Percentiles rank a stretch among this genome's conserved stretches.
These are phyloP conservation scores for Kodamaea laetipori DNA, from an alignment of 805 yeast species.

Conservation along the genomic window DNA sequence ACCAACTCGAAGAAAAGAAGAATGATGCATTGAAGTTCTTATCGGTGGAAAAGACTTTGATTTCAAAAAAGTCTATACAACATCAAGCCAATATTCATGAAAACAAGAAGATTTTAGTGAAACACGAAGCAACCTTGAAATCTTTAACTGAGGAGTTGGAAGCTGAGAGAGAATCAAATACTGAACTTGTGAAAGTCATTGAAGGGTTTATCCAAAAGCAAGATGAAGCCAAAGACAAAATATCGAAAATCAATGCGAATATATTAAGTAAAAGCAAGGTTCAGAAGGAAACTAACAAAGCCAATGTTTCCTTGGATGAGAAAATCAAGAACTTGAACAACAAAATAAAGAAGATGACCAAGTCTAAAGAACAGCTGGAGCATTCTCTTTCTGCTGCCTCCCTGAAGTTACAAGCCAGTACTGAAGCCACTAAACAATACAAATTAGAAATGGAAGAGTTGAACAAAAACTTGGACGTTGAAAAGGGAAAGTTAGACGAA, in stretches of 20 bases:
- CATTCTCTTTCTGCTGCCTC: slow-evolving; percentile 48
- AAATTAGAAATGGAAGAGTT: slow-evolving; percentile 49
- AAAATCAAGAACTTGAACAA: slow-evolving; percentile 63
- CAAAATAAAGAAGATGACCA: slow-evolving; percentile 61
- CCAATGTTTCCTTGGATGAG: slow-evolving; percentile 73
- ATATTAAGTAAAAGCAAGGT: slow-evolving; percentile 26
- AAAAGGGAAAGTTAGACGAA: slow-evolving; percentile 58
- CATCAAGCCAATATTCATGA: slow-evolving; percentile 53
- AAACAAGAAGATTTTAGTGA: slow-evolving; percentile 41
- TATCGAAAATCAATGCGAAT: slow-evolving; percentile 27
- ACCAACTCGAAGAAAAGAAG: slow-evolving; percentile 63
- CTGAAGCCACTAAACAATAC: slow-evolving; percentile 46
- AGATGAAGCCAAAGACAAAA: slow-evolving; percentile 27
- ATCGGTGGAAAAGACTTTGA: slow-evolving; percentile 60
- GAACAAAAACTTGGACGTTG: slow-evolving; percentile 47
- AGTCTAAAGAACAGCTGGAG: slow-evolving; percentile 51
- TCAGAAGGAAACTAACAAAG: slow-evolving; percentile 42
- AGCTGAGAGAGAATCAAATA: slow-evolving; percentile 45
- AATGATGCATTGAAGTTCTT: slow-evolving; percentile 69
- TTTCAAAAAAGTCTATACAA: slow-evolving; percentile 53
- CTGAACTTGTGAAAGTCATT: slow-evolving; percentile 30
- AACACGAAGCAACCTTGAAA: slow-evolving; percentile 38
- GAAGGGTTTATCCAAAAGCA: slow-evolving; percentile 38
- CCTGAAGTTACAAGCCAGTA: slow-evolving; percentile 47
- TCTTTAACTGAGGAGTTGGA: slow-evolving; percentile 45